Conservation (phyloP, 2,329 filamentous ascomycete species). For the Cylindrodendrum hubeiense region DNA sequence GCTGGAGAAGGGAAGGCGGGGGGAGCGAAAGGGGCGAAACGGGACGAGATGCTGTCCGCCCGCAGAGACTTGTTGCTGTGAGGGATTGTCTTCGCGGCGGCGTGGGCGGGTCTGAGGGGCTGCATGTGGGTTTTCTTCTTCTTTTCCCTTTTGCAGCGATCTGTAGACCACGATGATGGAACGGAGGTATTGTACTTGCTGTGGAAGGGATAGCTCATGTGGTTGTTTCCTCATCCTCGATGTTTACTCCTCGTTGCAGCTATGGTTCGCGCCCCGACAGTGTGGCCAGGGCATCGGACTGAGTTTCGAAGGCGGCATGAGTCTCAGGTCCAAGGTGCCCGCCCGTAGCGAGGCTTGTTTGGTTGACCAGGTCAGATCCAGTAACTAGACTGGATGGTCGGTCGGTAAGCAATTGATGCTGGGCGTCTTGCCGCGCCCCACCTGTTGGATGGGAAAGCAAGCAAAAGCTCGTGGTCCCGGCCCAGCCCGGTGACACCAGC, state of each 20-base stretch:
- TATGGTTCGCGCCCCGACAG: not conserved
- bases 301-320: slow-evolving; percentile 8
- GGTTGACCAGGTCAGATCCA: not conserved
- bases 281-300: not conserved
- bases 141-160: not conserved
- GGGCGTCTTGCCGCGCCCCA: slow-evolving; percentile 13
- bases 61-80: slow-evolving; percentile 11
- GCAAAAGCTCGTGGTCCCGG: slow-evolving; percentile 5
- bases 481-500: slow-evolving; percentile 2
- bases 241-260: slow-evolving; percentile 11
- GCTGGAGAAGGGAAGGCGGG: slow-evolving; percentile 14
- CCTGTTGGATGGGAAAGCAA: slow-evolving; percentile 4
- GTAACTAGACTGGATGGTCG: not conserved
- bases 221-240: slow-evolving; percentile 3
- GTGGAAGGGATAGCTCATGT: not conserved
- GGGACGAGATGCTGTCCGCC: not conserved
- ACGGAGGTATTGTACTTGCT: not conserved
- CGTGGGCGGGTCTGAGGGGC: slow-evolving; percentile 12
- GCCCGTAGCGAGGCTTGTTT: slow-evolving; percentile 7
- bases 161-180: slow-evolving; percentile 3
- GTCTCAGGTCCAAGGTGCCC: not conserved
- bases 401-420: slow-evolving; percentile 19
- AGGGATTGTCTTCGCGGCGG: slow-evolving; percentile 10
- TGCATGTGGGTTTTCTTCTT: not conserved
- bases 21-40: not conserved